phyloP scores from a whole-genome alignment of 2,329 filamentous ascomycete species.

The Cladosporium sp. region DNA sequence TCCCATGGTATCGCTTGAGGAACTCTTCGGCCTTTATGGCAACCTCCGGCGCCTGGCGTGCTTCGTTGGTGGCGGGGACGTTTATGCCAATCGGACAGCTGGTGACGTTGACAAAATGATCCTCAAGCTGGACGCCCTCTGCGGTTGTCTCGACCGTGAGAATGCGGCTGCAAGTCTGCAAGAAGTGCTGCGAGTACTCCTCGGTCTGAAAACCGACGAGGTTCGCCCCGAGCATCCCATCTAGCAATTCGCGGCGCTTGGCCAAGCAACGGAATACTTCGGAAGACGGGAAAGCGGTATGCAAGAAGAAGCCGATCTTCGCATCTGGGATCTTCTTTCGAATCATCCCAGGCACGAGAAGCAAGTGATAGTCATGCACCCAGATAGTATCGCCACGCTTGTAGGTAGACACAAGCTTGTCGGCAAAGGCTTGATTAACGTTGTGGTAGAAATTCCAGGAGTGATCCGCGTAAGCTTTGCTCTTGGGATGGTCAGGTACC shows the following conservation, averaged over 20 bases:
- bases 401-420: conserved; percentile 84
- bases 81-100: conserved; percentile 88
- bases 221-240: conserved; percentile 90
- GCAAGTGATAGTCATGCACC: conserved; percentile 92
- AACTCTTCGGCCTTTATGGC: conserved; percentile 72
- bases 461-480: conserved; percentile 95
- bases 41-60: conserved; percentile 61
- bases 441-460: conserved; percentile 94
- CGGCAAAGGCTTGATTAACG: conserved; percentile 87
- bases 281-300: conserved; percentile 91
- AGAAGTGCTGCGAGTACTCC: conserved; percentile 88
- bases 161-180: conserved; percentile 90
- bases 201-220: conserved; percentile 88
- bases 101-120: conserved; percentile 85
- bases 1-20: conserved; percentile 76
- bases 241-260: conserved; percentile 75
- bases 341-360: conserved; percentile 83
- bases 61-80: conserved; percentile 58
- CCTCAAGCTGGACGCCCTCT: conserved; percentile 82
- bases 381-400: conserved; percentile 89
- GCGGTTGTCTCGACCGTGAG: conserved; percentile 84
- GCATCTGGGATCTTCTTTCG: conserved; percentile 86
- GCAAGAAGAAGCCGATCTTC: conserved; percentile 92
- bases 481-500: conserved; percentile 95
- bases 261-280: conserved; percentile 92